Base-by-base conservation (phyloP, 2,329 filamentous ascomycete species). In the Sclerotiophoma versabilis region DNA sequence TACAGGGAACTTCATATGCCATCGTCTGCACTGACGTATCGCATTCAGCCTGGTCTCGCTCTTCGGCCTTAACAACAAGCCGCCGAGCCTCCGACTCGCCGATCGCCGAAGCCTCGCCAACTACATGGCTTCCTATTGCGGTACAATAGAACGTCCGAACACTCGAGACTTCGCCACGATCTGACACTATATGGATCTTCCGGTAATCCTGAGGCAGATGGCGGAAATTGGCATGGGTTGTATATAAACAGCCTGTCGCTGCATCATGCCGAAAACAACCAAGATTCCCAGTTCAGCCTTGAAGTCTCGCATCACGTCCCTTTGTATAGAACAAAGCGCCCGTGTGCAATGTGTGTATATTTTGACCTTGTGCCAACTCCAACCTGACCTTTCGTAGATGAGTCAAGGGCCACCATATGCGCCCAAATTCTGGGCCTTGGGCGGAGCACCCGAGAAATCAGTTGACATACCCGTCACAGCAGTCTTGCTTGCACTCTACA, bases 381-480 rank as follows among this genome's bases (percentile, higher is more conserved):
- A 29, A 17, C 12, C 49, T 53, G 19, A 53, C 30, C 8, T 11
- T 23, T 2, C 8, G 2, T 15, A 53, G 49, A 53, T 53, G 49
- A 45, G 26, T 23, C 30, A 25, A 29, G 30, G 19, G 10, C 30
- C 46, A 39, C 71, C 70, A 22, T 74, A 70, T 44, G 36, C 46
- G 10, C 68, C 72, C 12, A 49, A 10, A 26, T 54, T 49, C 32
- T 73, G 71, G 63, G 39, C 55, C 4, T 45, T 77, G 4, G 78
- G 78, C 26, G 77, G 77, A 3, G 52, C 33, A 17, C 64, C 75
- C 2, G 66, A 66, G 3, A 60, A 70, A 15, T 39, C 43, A 5
- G 52, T 73, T 38, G 78, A 80, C 52, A 65, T 79, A 1, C 76
- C 77, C 3, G 67, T 78, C 38, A 69, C 67, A 11, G 61, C 75